phyloP scores from a whole-genome alignment of 2,329 filamentous ascomycete genomes.

The Diplodia mutila region DNA sequence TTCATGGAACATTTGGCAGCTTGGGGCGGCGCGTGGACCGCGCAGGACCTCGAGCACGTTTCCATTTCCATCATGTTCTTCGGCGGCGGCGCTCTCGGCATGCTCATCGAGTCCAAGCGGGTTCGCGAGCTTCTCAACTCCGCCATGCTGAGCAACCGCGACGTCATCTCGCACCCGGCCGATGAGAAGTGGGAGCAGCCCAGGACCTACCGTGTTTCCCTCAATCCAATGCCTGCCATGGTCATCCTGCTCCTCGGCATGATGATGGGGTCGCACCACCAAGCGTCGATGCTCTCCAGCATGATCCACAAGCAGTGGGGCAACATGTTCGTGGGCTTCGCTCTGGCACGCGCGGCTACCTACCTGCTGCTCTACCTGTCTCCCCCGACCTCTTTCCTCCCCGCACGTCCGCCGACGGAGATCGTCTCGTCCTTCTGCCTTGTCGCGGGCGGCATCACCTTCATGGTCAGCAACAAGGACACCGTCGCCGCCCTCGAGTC shows the following conservation, averaged over 20 bases:
- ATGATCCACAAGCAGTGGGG: conserved; percentile 98
- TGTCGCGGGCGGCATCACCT: conserved; percentile 83
- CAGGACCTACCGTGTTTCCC: conserved; percentile 70
- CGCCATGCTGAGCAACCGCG: conserved; percentile 47
- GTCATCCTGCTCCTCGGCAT: conserved; percentile 85
- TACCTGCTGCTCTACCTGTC: conserved; percentile 80
- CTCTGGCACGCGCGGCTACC: conserved; percentile 75
- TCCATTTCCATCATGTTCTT: conserved; percentile 94
- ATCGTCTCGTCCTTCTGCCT: conserved; percentile 85
- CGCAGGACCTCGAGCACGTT: conserved; percentile 85
- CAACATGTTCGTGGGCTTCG: conserved; percentile 77
- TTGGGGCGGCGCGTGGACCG: conserved; percentile 71
- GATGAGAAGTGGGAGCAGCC: conserved; percentile 62
- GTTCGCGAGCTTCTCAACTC: conserved; percentile 69
- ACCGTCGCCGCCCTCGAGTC: conserved; percentile 76
- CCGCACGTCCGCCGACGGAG: conserved; percentile 86
- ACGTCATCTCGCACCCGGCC: conserved; percentile 41
- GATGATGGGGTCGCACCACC: conserved; percentile 95
- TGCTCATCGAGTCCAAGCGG: conserved; percentile 74
- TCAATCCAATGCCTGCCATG: conserved; percentile 87
- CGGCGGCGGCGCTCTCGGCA: conserved; percentile 83
- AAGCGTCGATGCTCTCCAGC: conserved; percentile 77
- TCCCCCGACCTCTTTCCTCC: conserved; percentile 78
- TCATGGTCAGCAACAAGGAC: conserved; percentile 86
- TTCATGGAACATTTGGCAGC: conserved; percentile 86